These are phyloP conservation scores for Ogataea degrootiae DNA, from an alignment of 805 yeast species.

Conservation along the genomic window DNA sequence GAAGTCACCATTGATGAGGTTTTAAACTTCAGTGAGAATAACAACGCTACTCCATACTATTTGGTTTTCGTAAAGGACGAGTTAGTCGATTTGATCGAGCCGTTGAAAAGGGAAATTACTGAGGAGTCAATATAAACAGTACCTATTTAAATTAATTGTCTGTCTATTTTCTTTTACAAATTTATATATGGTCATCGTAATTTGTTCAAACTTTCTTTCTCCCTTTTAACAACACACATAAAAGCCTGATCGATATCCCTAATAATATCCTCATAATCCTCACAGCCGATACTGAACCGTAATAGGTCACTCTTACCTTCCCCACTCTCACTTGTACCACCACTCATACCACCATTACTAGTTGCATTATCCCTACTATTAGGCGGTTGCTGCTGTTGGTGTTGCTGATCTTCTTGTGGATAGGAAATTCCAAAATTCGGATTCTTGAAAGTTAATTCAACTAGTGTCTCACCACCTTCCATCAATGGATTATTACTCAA, in stretches of 20 bases:
- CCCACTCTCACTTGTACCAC: not conserved
- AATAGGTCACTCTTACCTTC: constrained; percentile 28
- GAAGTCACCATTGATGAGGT: constrained; percentile 68
- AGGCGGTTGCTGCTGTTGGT: not conserved
- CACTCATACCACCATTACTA: not conserved
- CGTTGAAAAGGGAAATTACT: constrained; percentile 48
- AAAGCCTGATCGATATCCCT: constrained; percentile 42
- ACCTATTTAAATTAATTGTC: not conserved
- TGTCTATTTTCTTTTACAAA: not conserved
- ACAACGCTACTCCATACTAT: constrained; percentile 92
- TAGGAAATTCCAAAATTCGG: constrained; percentile 22
- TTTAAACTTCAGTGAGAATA: constrained; percentile 58
- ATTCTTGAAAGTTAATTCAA: constrained; percentile 37
- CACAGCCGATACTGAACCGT: constrained; percentile 51
- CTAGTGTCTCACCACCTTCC: constrained; percentile 48
- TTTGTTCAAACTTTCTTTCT: too few relatives aligned
- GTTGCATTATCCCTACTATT: not conserved
- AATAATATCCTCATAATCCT: constrained; percentile 46
- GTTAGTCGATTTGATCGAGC: constrained; percentile 52
- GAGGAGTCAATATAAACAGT: not conserved
- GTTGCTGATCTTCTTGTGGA: not conserved
- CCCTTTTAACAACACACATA: constrained; percentile 13
- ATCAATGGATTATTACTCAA: constrained; percentile 45
- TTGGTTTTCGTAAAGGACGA: constrained; percentile 76
- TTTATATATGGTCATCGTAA: too few relatives aligned